These are phyloP conservation scores for Scenedesmus sp. DNA, from an alignment of 163 green algal genomes.

Conservation along the genomic window DNA sequence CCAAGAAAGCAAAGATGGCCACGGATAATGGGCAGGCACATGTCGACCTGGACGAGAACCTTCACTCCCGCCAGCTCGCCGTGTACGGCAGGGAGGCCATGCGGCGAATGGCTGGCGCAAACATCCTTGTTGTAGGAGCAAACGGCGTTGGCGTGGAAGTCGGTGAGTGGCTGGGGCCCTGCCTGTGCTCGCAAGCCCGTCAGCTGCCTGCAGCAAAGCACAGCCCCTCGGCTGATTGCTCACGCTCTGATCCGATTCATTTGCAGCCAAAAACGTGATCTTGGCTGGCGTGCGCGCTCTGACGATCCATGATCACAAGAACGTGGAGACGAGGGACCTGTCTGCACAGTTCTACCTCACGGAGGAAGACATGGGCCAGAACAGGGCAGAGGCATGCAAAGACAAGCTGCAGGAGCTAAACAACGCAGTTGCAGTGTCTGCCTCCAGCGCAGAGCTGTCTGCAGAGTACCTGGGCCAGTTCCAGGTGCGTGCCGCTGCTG, in stretches of 20 bases:
- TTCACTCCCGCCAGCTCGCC: slow-evolving; percentile 96
- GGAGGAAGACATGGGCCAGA: slow-evolving; percentile 91
- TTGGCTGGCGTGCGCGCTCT: slow-evolving; percentile 95
- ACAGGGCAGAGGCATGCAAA: slow-evolving; percentile 91
- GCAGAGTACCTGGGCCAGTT: slow-evolving; percentile 84
- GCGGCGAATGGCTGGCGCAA: slow-evolving; percentile 86
- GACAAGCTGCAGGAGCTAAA: slow-evolving; percentile 97
- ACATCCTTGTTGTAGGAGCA: slow-evolving; percentile 89
- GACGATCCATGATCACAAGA: slow-evolving; percentile 86
- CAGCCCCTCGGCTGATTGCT: background rate
- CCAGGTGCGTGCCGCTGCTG: slow-evolving; percentile 67
- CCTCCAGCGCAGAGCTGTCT: slow-evolving; percentile 67
- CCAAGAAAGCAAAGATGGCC: slow-evolving; percentile 52
- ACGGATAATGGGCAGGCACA: slow-evolving; percentile 39
- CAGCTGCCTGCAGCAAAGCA: slow-evolving; percentile 11
- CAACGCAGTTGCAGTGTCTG: slow-evolving; percentile 84
- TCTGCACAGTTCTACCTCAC: slow-evolving; percentile 97
- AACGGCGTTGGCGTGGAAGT: slow-evolving; percentile 90
- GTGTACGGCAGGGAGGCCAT: slow-evolving; percentile 98
- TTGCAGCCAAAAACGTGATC: slow-evolving; percentile 98
- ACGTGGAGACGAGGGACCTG: slow-evolving; percentile 82
- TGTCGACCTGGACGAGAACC: slow-evolving; percentile 91
- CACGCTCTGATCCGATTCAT: background rate
- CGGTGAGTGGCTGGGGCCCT: slow-evolving; percentile 61
- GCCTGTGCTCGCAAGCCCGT: background rate